Conservation (phyloP, 1,284 basidiomycete species). For the Leccinum subfulvum region DNA sequence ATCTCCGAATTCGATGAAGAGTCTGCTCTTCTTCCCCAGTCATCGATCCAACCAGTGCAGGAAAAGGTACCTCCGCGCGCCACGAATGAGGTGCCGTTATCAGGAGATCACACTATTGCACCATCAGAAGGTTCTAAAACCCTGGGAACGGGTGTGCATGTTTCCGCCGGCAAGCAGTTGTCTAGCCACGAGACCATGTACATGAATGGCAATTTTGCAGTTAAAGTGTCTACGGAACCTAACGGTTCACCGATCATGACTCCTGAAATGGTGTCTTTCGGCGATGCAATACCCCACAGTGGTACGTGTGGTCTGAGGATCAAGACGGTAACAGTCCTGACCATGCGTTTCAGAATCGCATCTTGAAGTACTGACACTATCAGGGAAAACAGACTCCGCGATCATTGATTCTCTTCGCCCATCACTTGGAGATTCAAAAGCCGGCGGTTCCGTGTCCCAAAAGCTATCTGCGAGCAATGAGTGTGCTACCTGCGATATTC, state of each 20-base stretch:
- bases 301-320: slow-evolving; percentile 17
- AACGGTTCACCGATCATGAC: slow-evolving; percentile 6
- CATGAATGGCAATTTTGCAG: slow-evolving; percentile 17
- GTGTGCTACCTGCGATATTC: slow-evolving; percentile 9
- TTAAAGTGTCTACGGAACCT: slow-evolving; percentile 10
- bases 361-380: slow-evolving; percentile 11
- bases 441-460: slow-evolving; percentile 3
- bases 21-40: slow-evolving; percentile 15
- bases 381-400: slow-evolving; percentile 14
- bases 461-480: slow-evolving; percentile 11
- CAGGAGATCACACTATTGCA: slow-evolving; percentile 10
- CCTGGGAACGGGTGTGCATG: slow-evolving; percentile 20
- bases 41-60: slow-evolving; percentile 26
- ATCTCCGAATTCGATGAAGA: slow-evolving; percentile 30
- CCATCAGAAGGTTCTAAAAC: slow-evolving; percentile 21
- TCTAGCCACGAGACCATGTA: slow-evolving; percentile 24
- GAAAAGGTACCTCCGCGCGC: slow-evolving; percentile 17
- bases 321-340: slow-evolving; percentile 13
- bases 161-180: slow-evolving; percentile 15
- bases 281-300: slow-evolving; percentile 8
- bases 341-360: slow-evolving; percentile 15
- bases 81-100: slow-evolving; percentile 16
- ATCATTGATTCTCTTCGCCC: slow-evolving; percentile 4
- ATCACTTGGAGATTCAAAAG: slow-evolving; percentile 10
- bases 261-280: slow-evolving; percentile 10